Evolutionary conservation across 2,329 filamentous ascomycete species (phyloP).

Genomic region (Penicillium sp.): DNA sequence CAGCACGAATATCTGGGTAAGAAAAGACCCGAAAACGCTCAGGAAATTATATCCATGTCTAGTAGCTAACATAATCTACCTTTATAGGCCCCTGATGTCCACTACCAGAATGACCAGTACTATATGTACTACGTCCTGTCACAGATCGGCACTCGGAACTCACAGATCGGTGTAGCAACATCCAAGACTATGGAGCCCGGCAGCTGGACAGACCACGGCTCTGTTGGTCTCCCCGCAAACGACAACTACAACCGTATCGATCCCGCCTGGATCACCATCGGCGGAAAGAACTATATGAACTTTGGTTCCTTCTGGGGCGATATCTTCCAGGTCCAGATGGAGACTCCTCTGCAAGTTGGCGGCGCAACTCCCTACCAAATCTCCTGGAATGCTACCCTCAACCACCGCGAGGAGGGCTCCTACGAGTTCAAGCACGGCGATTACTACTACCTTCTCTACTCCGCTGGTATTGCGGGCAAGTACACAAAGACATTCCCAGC

Average conservation of each 20-base stretch:
- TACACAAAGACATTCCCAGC: constrained; percentile 55
- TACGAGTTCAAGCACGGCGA: constrained; percentile 56
- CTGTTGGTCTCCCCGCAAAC: constrained; percentile 38
- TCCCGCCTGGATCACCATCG: constrained; percentile 51
- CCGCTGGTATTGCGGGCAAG: constrained; percentile 57
- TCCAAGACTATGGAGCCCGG: constrained; percentile 43
- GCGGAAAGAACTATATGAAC: constrained; percentile 50
- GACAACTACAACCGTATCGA: constrained; percentile 62
- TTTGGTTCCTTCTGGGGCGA: constrained; percentile 72
- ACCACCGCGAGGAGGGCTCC: constrained; percentile 58
- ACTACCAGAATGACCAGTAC: constrained; percentile 57
- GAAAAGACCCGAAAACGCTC: background rate
- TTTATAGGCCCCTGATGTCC: constrained; percentile 63
- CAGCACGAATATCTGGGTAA: constrained; percentile 51
- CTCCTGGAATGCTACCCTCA: constrained; percentile 53
- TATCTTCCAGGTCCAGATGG: constrained; percentile 60
- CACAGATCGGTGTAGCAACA: constrained; percentile 61
- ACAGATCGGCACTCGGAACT: constrained; percentile 60
- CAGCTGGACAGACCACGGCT: constrained; percentile 41
- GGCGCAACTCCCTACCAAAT: constrained; percentile 48
- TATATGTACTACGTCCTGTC: constrained; percentile 66
- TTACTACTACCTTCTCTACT: constrained; percentile 66
- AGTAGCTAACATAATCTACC: background rate
- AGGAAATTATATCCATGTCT: background rate
- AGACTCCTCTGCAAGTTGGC: constrained; percentile 28